Evolutionary conservation across 768 basidiomycete genomes (phyloP).

Genomic region (Pulveroboletus sp.): DNA sequence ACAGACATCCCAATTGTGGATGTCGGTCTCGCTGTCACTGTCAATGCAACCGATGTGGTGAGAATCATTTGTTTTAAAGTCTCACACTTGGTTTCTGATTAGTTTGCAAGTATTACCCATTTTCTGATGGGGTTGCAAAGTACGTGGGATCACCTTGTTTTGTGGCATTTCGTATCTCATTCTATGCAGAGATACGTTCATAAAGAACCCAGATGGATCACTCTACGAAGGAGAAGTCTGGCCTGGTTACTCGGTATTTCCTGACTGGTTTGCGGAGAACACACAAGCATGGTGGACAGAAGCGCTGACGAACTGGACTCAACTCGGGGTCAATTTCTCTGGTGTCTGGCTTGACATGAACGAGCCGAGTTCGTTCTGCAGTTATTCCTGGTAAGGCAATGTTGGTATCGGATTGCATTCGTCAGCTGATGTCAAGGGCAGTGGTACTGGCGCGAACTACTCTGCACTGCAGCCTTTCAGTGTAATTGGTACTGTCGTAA

Average conservation of each 20-base stretch:
- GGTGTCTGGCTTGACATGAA: conserved; percentile 76
- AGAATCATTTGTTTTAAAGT: conserved; percentile 23
- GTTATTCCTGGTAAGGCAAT: conserved; percentile 49
- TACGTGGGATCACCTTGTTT: conserved; percentile 24
- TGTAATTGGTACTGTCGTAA: conserved; percentile 45
- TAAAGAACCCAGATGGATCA: conserved; percentile 73
- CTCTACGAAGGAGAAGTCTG: conserved; percentile 75
- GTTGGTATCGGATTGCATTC: not conserved
- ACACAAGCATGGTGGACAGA: conserved; percentile 61
- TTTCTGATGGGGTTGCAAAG: conserved; percentile 58
- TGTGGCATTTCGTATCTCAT: not conserved
- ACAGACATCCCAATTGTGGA: conserved; percentile 72
- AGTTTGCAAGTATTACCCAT: conserved; percentile 59
- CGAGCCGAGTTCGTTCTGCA: conserved; percentile 63
- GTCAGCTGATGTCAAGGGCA: conserved; percentile 5
- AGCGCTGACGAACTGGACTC: conserved; percentile 53
- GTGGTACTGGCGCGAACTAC: conserved; percentile 54
- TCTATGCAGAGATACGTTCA: conserved; percentile 54
- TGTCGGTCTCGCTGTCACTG: conserved; percentile 54
- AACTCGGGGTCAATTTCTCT: conserved; percentile 52
- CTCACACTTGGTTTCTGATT: not conserved
- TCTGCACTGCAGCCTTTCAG: conserved; percentile 58
- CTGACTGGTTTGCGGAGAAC: conserved; percentile 58
- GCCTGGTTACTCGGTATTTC: conserved; percentile 74
- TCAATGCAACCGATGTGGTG: conserved; percentile 62